Percentiles rank a stretch among this genome's conserved stretches.
Conservation (phyloP, 2,329 filamentous ascomycete genomes). For the Hypoxylon sp. region DNA sequence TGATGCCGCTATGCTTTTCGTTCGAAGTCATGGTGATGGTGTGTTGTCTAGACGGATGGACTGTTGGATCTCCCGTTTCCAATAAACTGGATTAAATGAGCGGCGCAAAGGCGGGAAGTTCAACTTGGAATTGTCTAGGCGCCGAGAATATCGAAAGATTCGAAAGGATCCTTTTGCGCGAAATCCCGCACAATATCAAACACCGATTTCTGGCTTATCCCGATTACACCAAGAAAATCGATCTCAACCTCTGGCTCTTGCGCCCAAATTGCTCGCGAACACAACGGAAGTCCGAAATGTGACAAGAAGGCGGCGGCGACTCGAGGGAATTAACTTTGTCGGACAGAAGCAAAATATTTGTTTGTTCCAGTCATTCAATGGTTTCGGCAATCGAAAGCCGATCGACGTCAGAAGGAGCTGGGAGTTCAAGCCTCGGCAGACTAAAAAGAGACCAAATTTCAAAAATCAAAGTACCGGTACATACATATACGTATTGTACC, state of each 20-base stretch:
- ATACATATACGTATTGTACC: slow-evolving; percentile 15
- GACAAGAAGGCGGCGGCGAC: slow-evolving; percentile 4
- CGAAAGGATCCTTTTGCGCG: slow-evolving; percentile 20
- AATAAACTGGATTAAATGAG: too few relatives aligned
- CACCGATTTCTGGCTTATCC: not conserved
- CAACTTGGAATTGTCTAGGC: not conserved
- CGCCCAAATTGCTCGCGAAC: slow-evolving; percentile 22
- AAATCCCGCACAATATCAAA: slow-evolving; percentile 19
- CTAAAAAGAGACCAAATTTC: slow-evolving; percentile 2
- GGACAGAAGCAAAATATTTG: slow-evolving; percentile 3
- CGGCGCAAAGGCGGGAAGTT: not conserved
- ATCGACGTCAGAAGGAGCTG: slow-evolving; percentile 32
- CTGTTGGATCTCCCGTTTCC: not conserved
- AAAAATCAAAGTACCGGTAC: slow-evolving; percentile 23
- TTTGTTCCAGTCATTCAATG: slow-evolving; percentile 7
- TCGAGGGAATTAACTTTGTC: slow-evolving; percentile 25
- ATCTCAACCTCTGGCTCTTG: slow-evolving; percentile 16
- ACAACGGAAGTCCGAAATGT: slow-evolving; percentile 28
- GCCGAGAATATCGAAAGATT: not conserved
- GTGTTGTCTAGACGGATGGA: not conserved
- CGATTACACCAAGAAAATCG: slow-evolving; percentile 1
- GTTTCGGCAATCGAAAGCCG: slow-evolving; percentile 42
- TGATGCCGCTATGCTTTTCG: slow-evolving; percentile 51
- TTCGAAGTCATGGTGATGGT: slow-evolving; percentile 49
- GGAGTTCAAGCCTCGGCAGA: slow-evolving; percentile 36